These are phyloP conservation scores for Cordyceps tenuipes DNA, from an alignment of 2,329 filamentous ascomycete species.

Conservation along the genomic window DNA sequence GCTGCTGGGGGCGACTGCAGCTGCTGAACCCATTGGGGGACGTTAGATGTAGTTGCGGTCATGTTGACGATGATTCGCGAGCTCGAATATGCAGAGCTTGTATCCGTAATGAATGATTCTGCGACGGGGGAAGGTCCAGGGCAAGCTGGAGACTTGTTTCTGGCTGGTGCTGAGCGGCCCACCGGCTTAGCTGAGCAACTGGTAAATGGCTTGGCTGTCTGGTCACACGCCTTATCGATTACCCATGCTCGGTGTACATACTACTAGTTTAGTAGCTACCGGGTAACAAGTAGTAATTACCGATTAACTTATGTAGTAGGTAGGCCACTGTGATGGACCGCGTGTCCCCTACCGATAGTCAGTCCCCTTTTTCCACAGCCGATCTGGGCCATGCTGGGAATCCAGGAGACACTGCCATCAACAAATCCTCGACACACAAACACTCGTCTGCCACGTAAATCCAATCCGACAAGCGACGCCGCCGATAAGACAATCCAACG, in stretches of 20 bases:
- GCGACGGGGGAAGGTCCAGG: not conserved
- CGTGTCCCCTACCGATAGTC: not conserved
- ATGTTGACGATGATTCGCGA: conserved; percentile 14
- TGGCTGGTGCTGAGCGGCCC: not conserved
- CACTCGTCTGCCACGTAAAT: not conserved
- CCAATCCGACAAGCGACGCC: not conserved
- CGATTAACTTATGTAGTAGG: too few relatives aligned
- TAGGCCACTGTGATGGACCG: not conserved
- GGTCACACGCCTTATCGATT: conserved; percentile 5
- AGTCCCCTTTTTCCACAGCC: not conserved
- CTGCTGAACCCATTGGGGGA: conserved; percentile 74
- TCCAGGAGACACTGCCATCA: not conserved
- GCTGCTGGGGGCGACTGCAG: conserved; percentile 61
- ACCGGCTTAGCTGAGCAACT: conserved; percentile 9
- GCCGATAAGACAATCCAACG: not conserved
- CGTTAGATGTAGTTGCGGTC: conserved; percentile 28
- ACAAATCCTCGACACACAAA: not conserved
- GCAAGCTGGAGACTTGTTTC: not conserved
- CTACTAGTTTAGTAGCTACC: too few relatives aligned
- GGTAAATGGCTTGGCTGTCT: not conserved
- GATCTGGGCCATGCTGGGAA: not conserved
- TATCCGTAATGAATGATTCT: not conserved
- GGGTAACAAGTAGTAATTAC: too few relatives aligned
- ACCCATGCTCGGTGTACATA: too few relatives aligned
- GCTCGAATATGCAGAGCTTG: not conserved